These are phyloP conservation scores for Lyophyllum atratum DNA, from an alignment of 768 basidiomycete species.

Conservation along the genomic window DNA sequence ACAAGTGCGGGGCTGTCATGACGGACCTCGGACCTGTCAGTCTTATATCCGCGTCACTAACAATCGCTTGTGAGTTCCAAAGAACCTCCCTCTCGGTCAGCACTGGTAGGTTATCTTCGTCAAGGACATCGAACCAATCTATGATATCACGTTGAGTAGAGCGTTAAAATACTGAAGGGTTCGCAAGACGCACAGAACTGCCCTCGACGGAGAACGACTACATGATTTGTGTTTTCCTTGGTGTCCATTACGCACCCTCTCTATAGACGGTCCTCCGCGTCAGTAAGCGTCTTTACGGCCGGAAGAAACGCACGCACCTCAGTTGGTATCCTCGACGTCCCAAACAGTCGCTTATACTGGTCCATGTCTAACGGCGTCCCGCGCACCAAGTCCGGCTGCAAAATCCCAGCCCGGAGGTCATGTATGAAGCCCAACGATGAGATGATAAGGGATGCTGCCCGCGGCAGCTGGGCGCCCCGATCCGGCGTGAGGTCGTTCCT, in stretches of 20 bases:
- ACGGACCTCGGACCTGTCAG: conserved; percentile 55
- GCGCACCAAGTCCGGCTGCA: conserved; percentile 82
- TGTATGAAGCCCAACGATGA: conserved; percentile 94
- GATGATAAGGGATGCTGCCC: conserved; percentile 86
- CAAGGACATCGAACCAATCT: conserved; percentile 97
- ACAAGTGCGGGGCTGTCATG: background rate
- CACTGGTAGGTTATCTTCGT: conserved; percentile 77
- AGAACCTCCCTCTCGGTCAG: conserved; percentile 89
- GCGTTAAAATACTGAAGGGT: too few relatives aligned
- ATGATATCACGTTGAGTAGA: too few relatives aligned
- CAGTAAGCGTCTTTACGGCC: background rate
- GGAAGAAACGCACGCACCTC: conserved; percentile 42
- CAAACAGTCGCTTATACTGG: conserved; percentile 90
- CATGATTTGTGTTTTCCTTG: conserved; percentile 71
- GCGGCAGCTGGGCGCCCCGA: conserved; percentile 80
- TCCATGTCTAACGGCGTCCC: conserved; percentile 90
- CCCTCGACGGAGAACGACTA: conserved; percentile 85
- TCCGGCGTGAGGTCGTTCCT: conserved; percentile 93
- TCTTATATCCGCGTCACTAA: conserved; percentile 86
- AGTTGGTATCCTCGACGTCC: conserved; percentile 91
- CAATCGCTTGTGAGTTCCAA: conserved; percentile 87
- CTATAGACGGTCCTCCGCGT: too few relatives aligned
- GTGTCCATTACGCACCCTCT: conserved; percentile 87
- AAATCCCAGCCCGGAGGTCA: conserved; percentile 79
- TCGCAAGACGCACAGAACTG: conserved; percentile 93